Base-by-base conservation (phyloP, 2,329 filamentous ascomycete species). In the Domatiomyces catenatus region DNA sequence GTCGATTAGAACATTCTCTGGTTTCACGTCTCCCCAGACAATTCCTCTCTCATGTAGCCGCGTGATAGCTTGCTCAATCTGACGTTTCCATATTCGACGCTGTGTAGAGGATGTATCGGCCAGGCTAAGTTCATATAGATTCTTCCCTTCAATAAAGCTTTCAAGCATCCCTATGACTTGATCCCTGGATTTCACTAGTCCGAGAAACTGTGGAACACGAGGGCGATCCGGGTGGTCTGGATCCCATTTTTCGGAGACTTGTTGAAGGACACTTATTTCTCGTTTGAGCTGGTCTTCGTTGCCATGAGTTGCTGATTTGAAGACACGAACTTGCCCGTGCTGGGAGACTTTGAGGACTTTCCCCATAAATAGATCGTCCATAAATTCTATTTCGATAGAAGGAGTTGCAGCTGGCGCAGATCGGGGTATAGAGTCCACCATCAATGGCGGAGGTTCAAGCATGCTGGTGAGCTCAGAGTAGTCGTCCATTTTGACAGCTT, bases 1-100 rank as follows among this genome's bases (percentile, higher is more conserved):
- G 47, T 63, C 61, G 48, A 63, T 54, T 22, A 64, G 49, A 20
- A 62, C 49, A 56, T 64, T 63, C 12, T 55, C 59, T 12, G 60
- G 50, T 52, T 61, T 62, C 20, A 55, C 59, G 54, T 62, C 61
- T 12, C 60, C 61, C 59, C 58, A 62, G 28, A 62, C 51, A n/a
- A 61, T 57, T 20, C 54, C 58, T 46, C 19, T 43, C 17, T 46
- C 15, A 39, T 60, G 56, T 36, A 60, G 43, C 26, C 49, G 47
- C 26, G 51, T 47, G 39, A 52, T 26, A 43, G 47, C 50, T 22
- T 50, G 47, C 10, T 52, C 44, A 32, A 55, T 47, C 44, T 57
- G 52, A 45, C 50, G 39, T 22, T 28, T 45, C 49, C 44, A 50
- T 43, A 24, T 50, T 42, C 39, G 19, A 12, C 49, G 28, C 32